A percentile compares a stretch with the other conserved stretches of the same genome.
phyloP scores from a whole-genome alignment of 352 stramenopile genomes.

The Pythium utonaiense region DNA sequence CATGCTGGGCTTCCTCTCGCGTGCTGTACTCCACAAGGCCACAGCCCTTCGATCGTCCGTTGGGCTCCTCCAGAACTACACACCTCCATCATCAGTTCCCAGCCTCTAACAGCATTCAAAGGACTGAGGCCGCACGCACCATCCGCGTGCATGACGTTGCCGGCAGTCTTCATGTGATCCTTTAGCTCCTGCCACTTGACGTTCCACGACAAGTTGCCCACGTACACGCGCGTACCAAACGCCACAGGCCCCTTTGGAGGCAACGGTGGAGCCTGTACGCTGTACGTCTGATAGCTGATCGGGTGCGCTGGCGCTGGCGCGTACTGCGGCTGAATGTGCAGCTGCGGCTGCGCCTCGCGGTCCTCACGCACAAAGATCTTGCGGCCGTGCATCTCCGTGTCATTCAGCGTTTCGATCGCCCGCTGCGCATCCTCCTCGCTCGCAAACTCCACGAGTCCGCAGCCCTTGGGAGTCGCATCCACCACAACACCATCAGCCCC shows the following conservation, averaged over 20 bases:
- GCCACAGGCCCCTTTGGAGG: not conserved
- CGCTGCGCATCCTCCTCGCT: constrained; percentile 74
- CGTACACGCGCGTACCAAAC: constrained; percentile 68
- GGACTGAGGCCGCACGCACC: constrained; percentile 29
- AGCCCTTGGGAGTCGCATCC: constrained; percentile 75
- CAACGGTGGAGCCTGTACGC: not conserved
- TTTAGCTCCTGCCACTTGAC: constrained; percentile 95
- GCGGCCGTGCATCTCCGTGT: constrained; percentile 89
- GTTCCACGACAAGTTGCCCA: constrained; percentile 91
- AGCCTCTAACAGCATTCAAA: no score
- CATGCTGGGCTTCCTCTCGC: constrained; percentile 70
- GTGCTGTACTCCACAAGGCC: constrained; percentile 71
- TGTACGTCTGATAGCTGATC: not conserved
- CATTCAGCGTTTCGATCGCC: constrained; percentile 86
- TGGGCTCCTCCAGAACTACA: constrained; percentile 70
- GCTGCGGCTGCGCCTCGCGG: constrained; percentile 53
- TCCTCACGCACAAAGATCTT: constrained; percentile 95
- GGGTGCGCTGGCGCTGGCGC: not conserved
- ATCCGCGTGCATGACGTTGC: constrained; percentile 78
- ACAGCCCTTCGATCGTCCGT: constrained; percentile 89
- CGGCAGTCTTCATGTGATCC: constrained; percentile 91
- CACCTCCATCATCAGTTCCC: not conserved
- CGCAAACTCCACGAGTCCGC: constrained; percentile 92
- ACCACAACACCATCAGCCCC: not conserved
- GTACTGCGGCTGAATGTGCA: constrained; percentile 13